Percentiles rank a stretch among this genome's conserved stretches.
phyloP scores from a whole-genome alignment of 169 alveolate species.

The Plasmodium berghei region DNA sequence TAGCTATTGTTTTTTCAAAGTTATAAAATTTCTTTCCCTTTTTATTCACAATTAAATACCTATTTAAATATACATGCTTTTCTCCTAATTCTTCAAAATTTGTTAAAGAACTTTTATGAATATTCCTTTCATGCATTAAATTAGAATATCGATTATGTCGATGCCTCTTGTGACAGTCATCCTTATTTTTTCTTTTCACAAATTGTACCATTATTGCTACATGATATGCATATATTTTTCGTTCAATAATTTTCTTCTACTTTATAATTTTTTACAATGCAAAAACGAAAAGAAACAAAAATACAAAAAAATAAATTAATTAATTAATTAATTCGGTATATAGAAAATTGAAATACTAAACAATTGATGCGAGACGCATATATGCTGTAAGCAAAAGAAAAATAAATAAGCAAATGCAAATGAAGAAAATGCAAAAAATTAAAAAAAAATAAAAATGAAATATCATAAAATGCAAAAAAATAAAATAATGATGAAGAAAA shows the following conservation, averaged over 20 bases:
- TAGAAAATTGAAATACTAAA: too few species aligned
- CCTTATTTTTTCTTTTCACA: constrained; percentile 3
- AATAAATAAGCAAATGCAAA: too few species aligned
- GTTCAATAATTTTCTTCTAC: neutral
- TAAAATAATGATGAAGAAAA: too few species aligned
- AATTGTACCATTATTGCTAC: neutral
- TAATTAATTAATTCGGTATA: too few species aligned
- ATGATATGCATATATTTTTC: neutral
- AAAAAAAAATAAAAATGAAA: too few species aligned
- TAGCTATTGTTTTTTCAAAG: constrained; percentile 61
- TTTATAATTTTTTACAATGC: neutral
- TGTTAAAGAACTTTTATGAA: constrained; percentile 27
- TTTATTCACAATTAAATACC: constrained; percentile 25
- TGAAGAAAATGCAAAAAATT: too few species aligned
- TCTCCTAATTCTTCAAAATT: constrained; percentile 66
- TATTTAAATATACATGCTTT: constrained; percentile 39
- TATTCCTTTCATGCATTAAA: constrained; percentile 72
- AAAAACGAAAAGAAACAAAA: too few species aligned
- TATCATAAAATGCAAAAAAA: too few species aligned
- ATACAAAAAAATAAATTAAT: too few species aligned
- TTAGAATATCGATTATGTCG: neutral
- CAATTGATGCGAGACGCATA: too few species aligned
- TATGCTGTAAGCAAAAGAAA: too few species aligned
- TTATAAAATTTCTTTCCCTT: constrained; percentile 35
- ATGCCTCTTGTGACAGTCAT: neutral